Evolutionary conservation across 1,284 basidiomycete genomes (phyloP), one percentile per base, ranked within the genome.

Genomic region (Ceratobasidium sp.): DNA sequence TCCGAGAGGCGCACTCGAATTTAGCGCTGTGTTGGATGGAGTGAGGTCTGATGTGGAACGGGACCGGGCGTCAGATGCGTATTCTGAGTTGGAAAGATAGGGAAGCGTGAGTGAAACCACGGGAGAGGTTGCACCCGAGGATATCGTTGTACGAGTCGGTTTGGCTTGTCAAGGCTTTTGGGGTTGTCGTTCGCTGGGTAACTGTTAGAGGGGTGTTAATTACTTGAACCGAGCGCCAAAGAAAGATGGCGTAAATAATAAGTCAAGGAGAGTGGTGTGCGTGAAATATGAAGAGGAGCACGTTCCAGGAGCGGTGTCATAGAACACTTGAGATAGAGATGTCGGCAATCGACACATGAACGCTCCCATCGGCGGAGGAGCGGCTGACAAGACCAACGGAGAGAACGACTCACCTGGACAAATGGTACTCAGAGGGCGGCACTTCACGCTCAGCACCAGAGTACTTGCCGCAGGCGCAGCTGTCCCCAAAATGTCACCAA

Each of bases 361-460:
- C 41, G 19, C 69, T 22, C 24, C 50, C 29, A 41, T 41, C 36
- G 36, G 36, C 36, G 36, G 36, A 5, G 36, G 36, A 5, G 36
- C 4, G 11, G 11, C 4, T 41, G 36, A 41, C 36, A 41, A 41
- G 6, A 45, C 50, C 15, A 51, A 51, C 36, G 6, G 29, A 57
- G 19, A 33, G 36, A 31, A 74, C 50, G 7, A 79, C 82, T 77
- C 82, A 92, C 84, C 92, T 84, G 19, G 88, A 89, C 1, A 94
- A 82, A 76, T 87, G 87, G 79, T 89, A 94, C 7, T 92, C 92
- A 2, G 90, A 87, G 45, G 89, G 83, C n/a, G 88, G 45, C 90
- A 83, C 78, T 89, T 88, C n/a, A 90, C 83, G 73, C 90, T 87
- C 9, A 93, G 91, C 22, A 88, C 90, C 22, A 94, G 83, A 27